Evolutionary conservation across 306 rosid genomes (phyloP).

Genomic region (Rosa chinensis): DNA sequence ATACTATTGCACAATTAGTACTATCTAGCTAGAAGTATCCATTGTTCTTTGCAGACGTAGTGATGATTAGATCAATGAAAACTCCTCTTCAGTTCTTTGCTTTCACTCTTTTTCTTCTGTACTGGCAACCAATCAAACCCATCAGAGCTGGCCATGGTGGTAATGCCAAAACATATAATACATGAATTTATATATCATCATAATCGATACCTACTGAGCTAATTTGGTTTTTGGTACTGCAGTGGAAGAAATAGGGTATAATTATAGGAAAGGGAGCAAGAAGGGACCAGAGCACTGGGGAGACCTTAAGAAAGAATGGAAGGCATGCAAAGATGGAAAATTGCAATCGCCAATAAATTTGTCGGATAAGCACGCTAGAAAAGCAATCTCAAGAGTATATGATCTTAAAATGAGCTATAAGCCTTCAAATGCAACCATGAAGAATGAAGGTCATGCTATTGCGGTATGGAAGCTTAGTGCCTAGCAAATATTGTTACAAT

Average conservation of each 20-base stretch:
- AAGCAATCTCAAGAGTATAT: background rate
- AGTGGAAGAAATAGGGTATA: slow-evolving; percentile 33
- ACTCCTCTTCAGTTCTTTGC: background rate
- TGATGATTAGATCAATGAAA: background rate
- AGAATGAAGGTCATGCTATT: slow-evolving; percentile 29
- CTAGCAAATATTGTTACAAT: too few relatives aligned
- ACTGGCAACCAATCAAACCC: background rate
- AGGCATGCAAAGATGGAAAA: slow-evolving; percentile 28
- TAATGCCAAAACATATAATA: background rate
- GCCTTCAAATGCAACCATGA: slow-evolving; percentile 32
- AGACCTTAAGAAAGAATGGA: slow-evolving; percentile 39
- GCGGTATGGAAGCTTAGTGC: slow-evolving; percentile 10
- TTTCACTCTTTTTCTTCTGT: background rate
- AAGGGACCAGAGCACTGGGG: slow-evolving; percentile 40
- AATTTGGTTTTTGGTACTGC: background rate
- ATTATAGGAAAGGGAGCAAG: slow-evolving; percentile 20
- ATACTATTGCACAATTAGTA: too few relatives aligned
- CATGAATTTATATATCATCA: too few relatives aligned
- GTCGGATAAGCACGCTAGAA: background rate
- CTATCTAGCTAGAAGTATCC: background rate
- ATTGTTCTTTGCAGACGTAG: background rate
- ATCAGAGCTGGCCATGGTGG: background rate
- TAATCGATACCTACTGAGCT: background rate
- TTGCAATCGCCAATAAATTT: slow-evolving; percentile 35
- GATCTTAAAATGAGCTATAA: background rate